A percentile compares a stretch with the other conserved stretches of the same genome.
Conservation (phyloP, 176 grass and related monocot species). For the Phoenix dactylifera region DNA sequence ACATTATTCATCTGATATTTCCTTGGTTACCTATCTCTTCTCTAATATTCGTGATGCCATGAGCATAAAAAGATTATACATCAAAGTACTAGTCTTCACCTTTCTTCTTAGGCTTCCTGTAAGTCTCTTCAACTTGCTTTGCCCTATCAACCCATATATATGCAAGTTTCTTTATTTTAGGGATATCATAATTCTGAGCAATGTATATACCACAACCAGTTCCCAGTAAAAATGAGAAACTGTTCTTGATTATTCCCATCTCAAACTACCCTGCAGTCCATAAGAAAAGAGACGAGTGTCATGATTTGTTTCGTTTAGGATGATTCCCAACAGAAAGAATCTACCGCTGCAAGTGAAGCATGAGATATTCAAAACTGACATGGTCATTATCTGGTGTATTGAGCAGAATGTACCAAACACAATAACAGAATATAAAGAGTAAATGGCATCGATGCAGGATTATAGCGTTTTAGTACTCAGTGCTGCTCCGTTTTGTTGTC, state of each 20-base stretch:
- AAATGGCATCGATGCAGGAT: too few relatives aligned
- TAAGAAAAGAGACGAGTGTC: background rate
- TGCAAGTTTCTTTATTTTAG: slow-evolving; percentile 45
- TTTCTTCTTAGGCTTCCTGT: slow-evolving; percentile 31
- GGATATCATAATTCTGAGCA: slow-evolving; percentile 70
- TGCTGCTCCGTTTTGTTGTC: too few relatives aligned
- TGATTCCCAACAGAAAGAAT: slow-evolving; percentile 2
- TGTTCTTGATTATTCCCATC: slow-evolving; percentile 58
- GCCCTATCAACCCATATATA: slow-evolving; percentile 21
- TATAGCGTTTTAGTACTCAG: too few relatives aligned
- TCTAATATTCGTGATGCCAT: background rate
- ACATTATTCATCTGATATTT: too few relatives aligned
- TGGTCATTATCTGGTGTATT: too few relatives aligned
- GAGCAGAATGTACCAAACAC: too few relatives aligned
- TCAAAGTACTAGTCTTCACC: slow-evolving; percentile 23
- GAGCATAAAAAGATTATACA: slow-evolving; percentile 8
- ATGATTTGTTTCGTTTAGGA: background rate
- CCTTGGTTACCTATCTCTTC: background rate
- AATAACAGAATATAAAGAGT: too few relatives aligned
- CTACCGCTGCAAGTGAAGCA: background rate
- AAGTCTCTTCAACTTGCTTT: slow-evolving; percentile 42
- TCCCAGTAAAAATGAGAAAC: slow-evolving; percentile 50
- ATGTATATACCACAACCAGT: slow-evolving; percentile 60
- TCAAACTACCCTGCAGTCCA: slow-evolving; percentile 15
- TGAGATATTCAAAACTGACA: too few relatives aligned